Base-by-base conservation (phyloP, 495 filamentous ascomycete genomes). In the Lasiosphaeriaceae sp. region DNA sequence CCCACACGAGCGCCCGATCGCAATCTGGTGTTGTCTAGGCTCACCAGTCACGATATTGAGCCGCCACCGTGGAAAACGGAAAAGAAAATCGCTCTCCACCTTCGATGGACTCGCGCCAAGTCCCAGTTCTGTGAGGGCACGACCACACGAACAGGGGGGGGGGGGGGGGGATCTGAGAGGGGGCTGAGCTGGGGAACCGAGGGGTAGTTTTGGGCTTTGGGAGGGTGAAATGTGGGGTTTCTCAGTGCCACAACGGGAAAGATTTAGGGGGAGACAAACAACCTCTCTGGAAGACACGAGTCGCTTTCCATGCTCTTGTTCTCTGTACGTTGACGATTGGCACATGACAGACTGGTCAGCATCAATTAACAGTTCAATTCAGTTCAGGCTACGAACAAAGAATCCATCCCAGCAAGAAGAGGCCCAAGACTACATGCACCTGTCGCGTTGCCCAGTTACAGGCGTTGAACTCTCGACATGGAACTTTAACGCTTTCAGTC, bases 71-170 rank as follows among this genome's bases (percentile, higher is more conserved):
- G 12, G 17, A 37, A 46, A 31, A 31, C 26, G 26, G 26, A 57
- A 56, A 50, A 51, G 37, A 50, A 51, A 60, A 60, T 55, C n/a
- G 58, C 58, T 61, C 58, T 52, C 49, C 52, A 50, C 48, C 50
- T 52, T 47, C 45, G 35, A 31, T 31, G 26, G 26, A 31, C 26
- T 31, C 26, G 26, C 9, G 26, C 26, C 26, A 31, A 31, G 26
- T 31, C 26, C 26, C 26, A 31, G 14, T 29, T 31, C 35, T 21
- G 56, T 6, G 17, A 21, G 9, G 21, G 56, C 50, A 5, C 26
- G 21, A 46, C 26, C 14, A n/a, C 43, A n/a, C n/a, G 37, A 46
- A 23, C 24, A 22, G 9, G 37, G 35, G 14, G 22, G 51, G 37
- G 31, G 17, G 9, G 12, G 9, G 37, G 35, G 14, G 22, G 51